Evolutionary conservation across 2,329 filamentous ascomycete species (phyloP).

Genomic region (Scedosporium boydii): DNA sequence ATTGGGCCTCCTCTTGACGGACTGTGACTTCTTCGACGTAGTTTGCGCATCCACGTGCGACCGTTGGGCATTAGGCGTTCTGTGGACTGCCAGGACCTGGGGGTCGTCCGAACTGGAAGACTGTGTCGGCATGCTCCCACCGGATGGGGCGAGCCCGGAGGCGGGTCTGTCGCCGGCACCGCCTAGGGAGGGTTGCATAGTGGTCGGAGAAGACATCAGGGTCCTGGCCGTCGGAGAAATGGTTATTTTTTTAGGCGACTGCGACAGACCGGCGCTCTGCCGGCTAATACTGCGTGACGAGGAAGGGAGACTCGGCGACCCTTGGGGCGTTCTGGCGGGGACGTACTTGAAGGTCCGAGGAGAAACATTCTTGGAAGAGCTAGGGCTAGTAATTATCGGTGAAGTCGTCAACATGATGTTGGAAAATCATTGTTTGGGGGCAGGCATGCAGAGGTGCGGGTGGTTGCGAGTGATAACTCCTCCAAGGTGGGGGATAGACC

Average conservation of each 20-base stretch:
- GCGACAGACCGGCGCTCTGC: not conserved
- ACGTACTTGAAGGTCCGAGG: slow-evolving; percentile 38
- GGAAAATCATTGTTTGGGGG: slow-evolving; percentile 7
- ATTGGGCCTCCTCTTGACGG: slow-evolving; percentile 2
- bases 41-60: not conserved
- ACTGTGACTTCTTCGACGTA: not conserved
- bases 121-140: not conserved
- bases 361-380: slow-evolving; percentile 39
- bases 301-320: not conserved
- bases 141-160: not conserved
- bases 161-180: not conserved
- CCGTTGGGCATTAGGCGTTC: not conserved
- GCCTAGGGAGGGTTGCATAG: not conserved
- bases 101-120: not conserved
- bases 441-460: slow-evolving; percentile 4
- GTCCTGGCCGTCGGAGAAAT: not conserved
- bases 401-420: slow-evolving; percentile 50
- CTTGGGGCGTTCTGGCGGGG: not conserved
- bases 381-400: slow-evolving; percentile 37
- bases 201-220: not conserved
- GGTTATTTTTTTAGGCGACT: not conserved
- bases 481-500: not conserved
- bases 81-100: not conserved
- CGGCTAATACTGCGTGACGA: not conserved
- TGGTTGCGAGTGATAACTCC: slow-evolving; percentile 1